Evolutionary conservation across 495 filamentous ascomycete genomes (phyloP).

Genomic region (Talaromyces liani): DNA sequence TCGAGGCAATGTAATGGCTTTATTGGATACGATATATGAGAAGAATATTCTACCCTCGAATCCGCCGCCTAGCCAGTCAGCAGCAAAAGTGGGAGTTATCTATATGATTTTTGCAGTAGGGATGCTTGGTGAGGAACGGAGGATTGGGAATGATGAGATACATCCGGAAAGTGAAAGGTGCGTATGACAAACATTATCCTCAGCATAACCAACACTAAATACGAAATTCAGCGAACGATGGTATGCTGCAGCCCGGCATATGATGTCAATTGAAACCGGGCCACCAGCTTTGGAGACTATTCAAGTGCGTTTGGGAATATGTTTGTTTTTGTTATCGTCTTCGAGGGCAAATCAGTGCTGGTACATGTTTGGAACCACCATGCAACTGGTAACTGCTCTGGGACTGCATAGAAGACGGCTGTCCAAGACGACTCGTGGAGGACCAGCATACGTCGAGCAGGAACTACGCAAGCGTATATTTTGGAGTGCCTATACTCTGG

Average conservation of each 20-base stretch:
- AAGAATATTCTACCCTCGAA: conserved; percentile 28
- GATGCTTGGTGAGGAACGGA: conserved; percentile 28
- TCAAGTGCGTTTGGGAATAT: conserved; percentile 36
- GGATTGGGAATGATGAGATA: conserved; percentile 12
- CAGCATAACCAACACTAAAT: background rate
- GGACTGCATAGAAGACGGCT: conserved; percentile 34
- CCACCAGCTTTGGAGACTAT: conserved; percentile 37
- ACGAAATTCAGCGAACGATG: conserved; percentile 26
- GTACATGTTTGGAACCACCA: conserved; percentile 40
- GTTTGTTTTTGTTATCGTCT: conserved; percentile 36
- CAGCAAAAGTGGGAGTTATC: conserved; percentile 35
- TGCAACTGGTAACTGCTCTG: conserved; percentile 38
- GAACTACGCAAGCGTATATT: conserved; percentile 47
- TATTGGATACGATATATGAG: conserved; percentile 32
- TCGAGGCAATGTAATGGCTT: conserved; percentile 30
- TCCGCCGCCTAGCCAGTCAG: conserved; percentile 27
- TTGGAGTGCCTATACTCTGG: conserved; percentile 49
- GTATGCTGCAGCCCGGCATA: conserved; percentile 35
- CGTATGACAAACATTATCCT: background rate
- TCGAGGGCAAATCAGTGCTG: conserved; percentile 44
- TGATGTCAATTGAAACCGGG: conserved; percentile 35
- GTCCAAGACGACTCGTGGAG: conserved; percentile 23
- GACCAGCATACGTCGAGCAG: conserved; percentile 28
- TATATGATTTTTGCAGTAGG: conserved; percentile 38
- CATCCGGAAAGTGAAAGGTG: conserved; percentile 23